Conservation (phyloP, 2,329 filamentous ascomycete species). For the Cercospora sp. region DNA sequence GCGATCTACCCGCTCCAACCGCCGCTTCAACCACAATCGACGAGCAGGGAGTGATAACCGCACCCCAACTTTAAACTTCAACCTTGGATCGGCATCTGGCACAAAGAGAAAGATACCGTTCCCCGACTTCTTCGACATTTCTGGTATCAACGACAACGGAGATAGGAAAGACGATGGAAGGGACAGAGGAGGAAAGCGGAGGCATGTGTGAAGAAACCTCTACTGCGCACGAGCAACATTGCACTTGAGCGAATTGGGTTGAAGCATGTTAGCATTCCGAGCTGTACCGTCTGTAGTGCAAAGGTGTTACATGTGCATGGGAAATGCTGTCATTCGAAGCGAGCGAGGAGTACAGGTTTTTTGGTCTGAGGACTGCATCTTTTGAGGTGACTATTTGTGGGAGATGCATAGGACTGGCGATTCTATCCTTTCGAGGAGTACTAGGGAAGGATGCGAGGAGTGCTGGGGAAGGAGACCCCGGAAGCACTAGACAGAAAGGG, state of each 20-base stretch:
- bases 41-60: slow-evolving; percentile 36
- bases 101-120: slow-evolving; percentile 72
- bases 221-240: not conserved
- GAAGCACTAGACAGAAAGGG: not conserved
- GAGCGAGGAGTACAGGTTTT: slow-evolving; percentile 5
- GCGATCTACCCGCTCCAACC: slow-evolving; percentile 24
- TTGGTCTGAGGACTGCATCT: not conserved
- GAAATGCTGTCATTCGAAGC: not conserved
- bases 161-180: slow-evolving; percentile 31
- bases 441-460: not conserved
- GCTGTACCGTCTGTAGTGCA: not conserved
- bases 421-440: slow-evolving; percentile 6
- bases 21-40: slow-evolving; percentile 30
- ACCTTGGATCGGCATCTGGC: slow-evolving; percentile 64
- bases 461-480: not conserved
- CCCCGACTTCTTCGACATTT: slow-evolving; percentile 72
- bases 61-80: slow-evolving; percentile 41
- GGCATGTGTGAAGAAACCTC: slow-evolving; percentile 34
- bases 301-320: not conserved
- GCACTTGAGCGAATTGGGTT: not conserved
- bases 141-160: slow-evolving; percentile 52
- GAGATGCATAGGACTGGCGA: slow-evolving; percentile 3
- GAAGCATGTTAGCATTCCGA: slow-evolving; percentile 3
- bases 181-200: slow-evolving; percentile 38
- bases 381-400: not conserved